A percentile compares a stretch with the other conserved stretches of the same genome.
Evolutionary conservation across 345 rosid species (phyloP).

Genomic region (Arabis hirsuta): DNA sequence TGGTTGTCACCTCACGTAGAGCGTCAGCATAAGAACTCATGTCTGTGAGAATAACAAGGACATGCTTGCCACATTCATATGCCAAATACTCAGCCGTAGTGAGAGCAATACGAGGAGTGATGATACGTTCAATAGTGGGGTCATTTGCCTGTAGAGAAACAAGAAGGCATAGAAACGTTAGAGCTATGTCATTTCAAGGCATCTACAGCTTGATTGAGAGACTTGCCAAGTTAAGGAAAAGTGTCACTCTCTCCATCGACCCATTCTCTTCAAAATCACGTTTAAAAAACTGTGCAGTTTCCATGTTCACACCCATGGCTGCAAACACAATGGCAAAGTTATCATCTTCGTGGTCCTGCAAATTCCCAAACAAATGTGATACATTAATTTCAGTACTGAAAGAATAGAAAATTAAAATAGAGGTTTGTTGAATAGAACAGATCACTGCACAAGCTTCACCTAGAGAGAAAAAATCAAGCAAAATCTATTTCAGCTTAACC

Average conservation of each 20-base stretch:
- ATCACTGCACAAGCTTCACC: too few species aligned
- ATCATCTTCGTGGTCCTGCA: constrained; percentile 73
- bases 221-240: constrained; percentile 70
- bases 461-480: too few species aligned
- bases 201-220: neutral
- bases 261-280: constrained; percentile 96
- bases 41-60: constrained; percentile 85
- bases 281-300: constrained; percentile 88
- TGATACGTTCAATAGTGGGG: constrained; percentile 87
- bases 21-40: constrained; percentile 98
- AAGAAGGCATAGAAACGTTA: constrained; percentile 40
- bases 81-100: constrained; percentile 90
- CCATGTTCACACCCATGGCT: constrained; percentile 97
- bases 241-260: constrained; percentile 90
- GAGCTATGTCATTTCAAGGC: constrained; percentile 19
- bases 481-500: too few species aligned
- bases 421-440: too few species aligned
- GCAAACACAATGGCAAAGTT: constrained; percentile 93
- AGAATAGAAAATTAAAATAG: too few species aligned
- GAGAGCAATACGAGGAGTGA: constrained; percentile 88
- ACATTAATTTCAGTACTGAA: neutral
- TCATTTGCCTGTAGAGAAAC: constrained; percentile 20
- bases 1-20: constrained; percentile 73
- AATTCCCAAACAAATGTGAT: neutral
- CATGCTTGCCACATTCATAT: constrained; percentile 90